phyloP scores from a whole-genome alignment of 208 protist species.

The Crithidia bombi region DNA sequence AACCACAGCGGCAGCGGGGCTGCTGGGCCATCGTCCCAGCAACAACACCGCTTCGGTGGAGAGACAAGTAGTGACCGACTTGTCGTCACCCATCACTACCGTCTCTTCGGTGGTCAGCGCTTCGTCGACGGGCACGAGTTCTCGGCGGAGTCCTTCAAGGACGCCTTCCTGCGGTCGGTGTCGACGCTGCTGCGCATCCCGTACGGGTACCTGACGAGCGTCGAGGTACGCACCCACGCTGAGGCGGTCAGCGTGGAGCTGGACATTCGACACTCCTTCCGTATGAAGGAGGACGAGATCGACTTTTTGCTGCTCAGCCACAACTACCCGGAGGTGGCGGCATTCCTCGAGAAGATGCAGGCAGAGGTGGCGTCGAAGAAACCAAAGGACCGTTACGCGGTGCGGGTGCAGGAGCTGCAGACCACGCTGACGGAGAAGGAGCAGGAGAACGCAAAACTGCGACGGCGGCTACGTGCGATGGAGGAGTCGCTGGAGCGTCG shows the following conservation, averaged over 20 bases:
- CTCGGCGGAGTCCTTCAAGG: conserved; percentile 47
- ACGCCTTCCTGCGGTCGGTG: conserved; percentile 49
- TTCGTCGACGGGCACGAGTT: conserved; percentile 35
- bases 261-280: conserved; percentile 47
- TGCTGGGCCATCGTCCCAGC: too few species aligned
- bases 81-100: conserved; percentile 46
- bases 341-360: conserved; percentile 33
- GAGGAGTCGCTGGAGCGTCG: conserved; percentile 56
- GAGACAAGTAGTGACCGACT: conserved; percentile 26
- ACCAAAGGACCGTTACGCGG: conserved; percentile 24
- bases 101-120: conserved; percentile 46
- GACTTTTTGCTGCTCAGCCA: conserved; percentile 50
- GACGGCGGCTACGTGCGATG: conserved; percentile 30
- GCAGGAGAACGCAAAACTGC: conserved; percentile 28
- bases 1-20: not conserved
- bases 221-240: conserved; percentile 41
- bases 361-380: conserved; percentile 30
- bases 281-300: conserved; percentile 42
- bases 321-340: conserved; percentile 48
- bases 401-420: conserved; percentile 36
- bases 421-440: conserved; percentile 31
- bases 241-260: conserved; percentile 57
- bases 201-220: conserved; percentile 42
- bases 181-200: conserved; percentile 50
- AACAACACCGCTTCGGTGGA: conserved; percentile 9